Conservation (phyloP, 2,329 filamentous ascomycete species). For the Aspergillus quadricinctus region DNA sequence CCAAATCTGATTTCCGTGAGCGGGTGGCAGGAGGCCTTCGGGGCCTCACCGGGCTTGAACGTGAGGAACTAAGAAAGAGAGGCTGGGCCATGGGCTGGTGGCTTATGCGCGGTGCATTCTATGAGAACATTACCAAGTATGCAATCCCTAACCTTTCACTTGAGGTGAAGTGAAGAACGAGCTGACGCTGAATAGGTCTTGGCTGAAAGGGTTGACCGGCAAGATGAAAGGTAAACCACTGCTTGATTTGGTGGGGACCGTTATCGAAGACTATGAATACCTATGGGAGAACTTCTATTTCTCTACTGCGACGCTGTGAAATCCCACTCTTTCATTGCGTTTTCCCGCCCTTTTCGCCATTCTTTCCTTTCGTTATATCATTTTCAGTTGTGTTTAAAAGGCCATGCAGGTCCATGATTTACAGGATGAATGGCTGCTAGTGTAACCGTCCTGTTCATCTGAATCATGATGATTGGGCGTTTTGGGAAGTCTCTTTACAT, state of each 20-base stretch:
- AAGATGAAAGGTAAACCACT: constrained; percentile 70
- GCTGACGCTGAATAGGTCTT: constrained; percentile 43
- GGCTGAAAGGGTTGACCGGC: constrained; percentile 64
- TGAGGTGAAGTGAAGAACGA: not conserved
- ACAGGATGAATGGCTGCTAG: not conserved
- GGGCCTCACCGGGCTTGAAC: constrained; percentile 76
- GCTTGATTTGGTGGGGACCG: constrained; percentile 74
- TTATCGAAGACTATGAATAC: constrained; percentile 95
- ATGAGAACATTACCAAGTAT: constrained; percentile 78
- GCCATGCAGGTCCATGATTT: not conserved
- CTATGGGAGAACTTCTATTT: constrained; percentile 99
- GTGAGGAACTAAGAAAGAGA: constrained; percentile 81
- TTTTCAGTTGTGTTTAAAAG: not conserved
- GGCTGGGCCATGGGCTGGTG: constrained; percentile 94
- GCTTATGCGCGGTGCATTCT: constrained; percentile 94
- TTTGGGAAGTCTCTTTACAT: not conserved
- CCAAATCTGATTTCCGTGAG: constrained; percentile 61
- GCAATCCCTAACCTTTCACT: constrained; percentile 16
- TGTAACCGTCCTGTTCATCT: not conserved
- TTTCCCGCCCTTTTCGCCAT: not conserved
- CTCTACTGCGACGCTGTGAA: constrained; percentile 54
- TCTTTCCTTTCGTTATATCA: constrained; percentile 8
- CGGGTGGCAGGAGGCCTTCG: constrained; percentile 66
- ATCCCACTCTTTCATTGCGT: not conserved
- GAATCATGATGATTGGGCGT: not conserved